Base-by-base conservation (phyloP, 768 basidiomycete genomes). In the Leccinum aurantiacum region DNA sequence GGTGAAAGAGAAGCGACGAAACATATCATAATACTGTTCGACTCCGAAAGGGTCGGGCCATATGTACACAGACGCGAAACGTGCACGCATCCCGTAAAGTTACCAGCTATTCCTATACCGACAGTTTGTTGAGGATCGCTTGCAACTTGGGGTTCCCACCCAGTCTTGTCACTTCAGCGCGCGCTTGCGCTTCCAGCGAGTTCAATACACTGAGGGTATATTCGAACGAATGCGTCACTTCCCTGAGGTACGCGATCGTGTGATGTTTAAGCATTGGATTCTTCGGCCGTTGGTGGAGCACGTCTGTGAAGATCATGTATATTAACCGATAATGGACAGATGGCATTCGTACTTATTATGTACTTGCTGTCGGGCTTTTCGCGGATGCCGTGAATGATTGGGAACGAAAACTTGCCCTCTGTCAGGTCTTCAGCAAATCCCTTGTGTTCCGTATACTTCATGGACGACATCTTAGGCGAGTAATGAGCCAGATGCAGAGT, bases 361-460 rank as follows among this genome's bases (percentile, higher is more conserved):
- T 89, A 89, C 35, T 86, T 82, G 73, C 93, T 93, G 1, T 86
- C 81, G 11, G 78, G 80, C 69, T 94, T 86, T 7, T 90, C 83
- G 31, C 90, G 86, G 51, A 98, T 88, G 19, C 90, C 87, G 72
- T 98, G 96, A 1, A 98, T 88, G 33, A 98, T 81, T 0, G 95
- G 95, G 76, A 98, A 98, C 4, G 93, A 95, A 78, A 98, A 98
- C 73, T 98, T 98, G 7, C 96, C 96, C 76, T 98, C 96, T 0
- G 92, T 89, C 14, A 98, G 79, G 70, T 98, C 96, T 74, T 98
- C 95, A 0, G 91, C 91, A 72, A 92, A 96, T 3, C 90, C 90
- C 70, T 92, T 92, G 71, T 89, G 91, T 47, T 84, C 82, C 2
- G 86, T 78, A 69, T 98, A 98, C 93, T 96, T 50, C 4, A 31